A percentile compares a stretch with the other conserved stretches of the same genome.
Evolutionary conservation across 768 basidiomycete species (phyloP).

Genomic region (Crucibulum laeve): DNA sequence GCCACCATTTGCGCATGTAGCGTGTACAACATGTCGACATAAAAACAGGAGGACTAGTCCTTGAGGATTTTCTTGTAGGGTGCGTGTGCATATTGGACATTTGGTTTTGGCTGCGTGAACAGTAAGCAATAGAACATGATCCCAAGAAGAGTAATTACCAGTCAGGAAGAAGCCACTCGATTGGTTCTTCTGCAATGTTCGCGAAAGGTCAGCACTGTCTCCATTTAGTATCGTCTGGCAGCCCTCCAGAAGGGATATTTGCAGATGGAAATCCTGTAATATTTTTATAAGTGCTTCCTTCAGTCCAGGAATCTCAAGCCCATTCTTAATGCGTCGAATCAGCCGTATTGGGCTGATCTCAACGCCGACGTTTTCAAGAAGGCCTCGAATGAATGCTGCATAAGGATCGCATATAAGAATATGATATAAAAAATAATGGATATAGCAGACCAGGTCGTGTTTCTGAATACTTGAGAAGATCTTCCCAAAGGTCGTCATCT

Average conservation of each 20-base stretch:
- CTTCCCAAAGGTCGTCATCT: conserved; percentile 98
- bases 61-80: conserved; percentile 54
- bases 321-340: conserved; percentile 92
- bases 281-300: conserved; percentile 96
- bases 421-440: neutral
- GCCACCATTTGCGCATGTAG: conserved; percentile 65
- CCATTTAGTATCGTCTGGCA: conserved; percentile 84
- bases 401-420: conserved; percentile 4
- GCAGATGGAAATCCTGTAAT: conserved; percentile 91
- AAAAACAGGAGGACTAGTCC: conserved; percentile 72
- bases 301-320: conserved; percentile 92
- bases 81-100: conserved; percentile 65
- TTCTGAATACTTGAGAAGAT: conserved; percentile 90
- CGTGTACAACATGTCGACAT: conserved; percentile 87
- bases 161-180: conserved; percentile 75
- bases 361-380: conserved; percentile 93
- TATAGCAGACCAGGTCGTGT: conserved; percentile 70
- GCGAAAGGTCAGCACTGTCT: conserved; percentile 73
- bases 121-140: neutral
- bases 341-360: conserved; percentile 94
- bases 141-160: conserved; percentile 39
- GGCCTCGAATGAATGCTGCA: conserved; percentile 86
- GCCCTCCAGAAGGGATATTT: conserved; percentile 89
- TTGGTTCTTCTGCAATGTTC: conserved; percentile 69
- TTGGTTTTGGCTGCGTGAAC: conserved; percentile 43